Base-by-base conservation (phyloP, 2,329 filamentous ascomycete genomes). In the Tolypocladium tundrense region DNA sequence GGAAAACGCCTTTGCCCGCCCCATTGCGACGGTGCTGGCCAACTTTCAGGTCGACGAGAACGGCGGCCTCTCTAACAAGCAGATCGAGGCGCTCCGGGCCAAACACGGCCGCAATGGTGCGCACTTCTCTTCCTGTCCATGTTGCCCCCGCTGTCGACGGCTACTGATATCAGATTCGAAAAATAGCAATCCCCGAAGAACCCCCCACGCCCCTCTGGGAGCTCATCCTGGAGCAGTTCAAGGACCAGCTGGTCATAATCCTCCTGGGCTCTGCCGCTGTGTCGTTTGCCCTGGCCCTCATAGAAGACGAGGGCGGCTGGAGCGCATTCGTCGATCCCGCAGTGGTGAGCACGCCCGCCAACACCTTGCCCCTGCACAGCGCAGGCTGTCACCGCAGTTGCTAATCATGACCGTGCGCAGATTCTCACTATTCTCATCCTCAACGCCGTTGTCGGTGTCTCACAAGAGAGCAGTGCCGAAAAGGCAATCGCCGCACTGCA, bases 401-500 rank as follows among this genome's bases (percentile, higher is more conserved):
- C 42, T 45, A n/a, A 42, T 9, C 7, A 33, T 54, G 16, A 33
- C 50, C 19, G 9, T 51, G 55, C 33, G 14, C 60, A 95, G 90
- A 99, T 99, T 66, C 83, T 99, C 63, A 97, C 93, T 33, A 99
- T 99, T 69, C 82, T 99, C 52, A 88, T 99, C 62, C 86, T 99
- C 67, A 99, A 99, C 76, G 90, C 94, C 61, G 88, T 99, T 65
- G 94, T 99, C 63, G 94, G 94, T 70, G 94, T 99, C 35, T 97
- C 93, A 58, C 94, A 99, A 79, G 94, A 99, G 79, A 97, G 90
- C 75, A 97, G 92, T 70, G 94, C 94, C 64, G 94, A 99, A 74
- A 97, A 97, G 78, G 94, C 94, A 55, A 99, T 99, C 71, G 92
- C 94, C 33, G 94, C 94, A 51, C 84, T 99, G 58, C 94, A 99